phyloP scores from a whole-genome alignment of 208 protist species.

The Trypanosoma mega region DNA sequence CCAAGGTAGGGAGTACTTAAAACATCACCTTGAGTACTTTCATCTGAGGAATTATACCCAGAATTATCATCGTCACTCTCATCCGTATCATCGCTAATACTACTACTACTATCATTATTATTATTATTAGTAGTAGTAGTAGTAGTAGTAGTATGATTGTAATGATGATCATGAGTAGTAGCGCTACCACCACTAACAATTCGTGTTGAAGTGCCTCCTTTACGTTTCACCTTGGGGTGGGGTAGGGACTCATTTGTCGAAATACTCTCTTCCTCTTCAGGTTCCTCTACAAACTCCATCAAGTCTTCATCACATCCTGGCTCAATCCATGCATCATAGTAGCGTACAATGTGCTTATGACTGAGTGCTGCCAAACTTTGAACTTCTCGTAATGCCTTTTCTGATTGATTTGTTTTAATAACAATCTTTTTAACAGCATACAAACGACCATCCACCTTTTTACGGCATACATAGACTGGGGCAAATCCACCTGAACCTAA shows the following conservation, averaged over 20 bases:
- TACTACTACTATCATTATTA: background rate
- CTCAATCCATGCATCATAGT: constrained; percentile 89
- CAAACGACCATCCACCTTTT: constrained; percentile 75
- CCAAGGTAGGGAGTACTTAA: constrained; percentile 14
- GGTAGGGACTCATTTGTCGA: background rate
- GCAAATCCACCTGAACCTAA: constrained; percentile 81
- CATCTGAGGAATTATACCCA: constrained; percentile 21
- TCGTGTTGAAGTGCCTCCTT: no score
- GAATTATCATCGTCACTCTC: background rate
- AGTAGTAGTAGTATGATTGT: no score
- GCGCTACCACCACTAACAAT: no score
- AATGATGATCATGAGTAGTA: background rate
- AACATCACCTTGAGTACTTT: background rate
- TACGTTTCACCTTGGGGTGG: no score
- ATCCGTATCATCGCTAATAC: background rate
- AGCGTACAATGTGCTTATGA: constrained; percentile 86
- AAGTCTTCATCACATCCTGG: constrained; percentile 81
- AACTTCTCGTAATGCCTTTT: constrained; percentile 72
- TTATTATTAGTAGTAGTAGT: background rate
- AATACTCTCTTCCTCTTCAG: constrained; percentile 14
- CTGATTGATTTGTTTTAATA: constrained; percentile 57
- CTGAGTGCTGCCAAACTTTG: constrained; percentile 75
- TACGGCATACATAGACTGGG: constrained; percentile 83
- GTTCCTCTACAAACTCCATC: constrained; percentile 44
- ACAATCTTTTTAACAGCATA: constrained; percentile 89